phyloP scores from a whole-genome alignment of 164 flowering plant species.

The Amborella trichopoda region DNA sequence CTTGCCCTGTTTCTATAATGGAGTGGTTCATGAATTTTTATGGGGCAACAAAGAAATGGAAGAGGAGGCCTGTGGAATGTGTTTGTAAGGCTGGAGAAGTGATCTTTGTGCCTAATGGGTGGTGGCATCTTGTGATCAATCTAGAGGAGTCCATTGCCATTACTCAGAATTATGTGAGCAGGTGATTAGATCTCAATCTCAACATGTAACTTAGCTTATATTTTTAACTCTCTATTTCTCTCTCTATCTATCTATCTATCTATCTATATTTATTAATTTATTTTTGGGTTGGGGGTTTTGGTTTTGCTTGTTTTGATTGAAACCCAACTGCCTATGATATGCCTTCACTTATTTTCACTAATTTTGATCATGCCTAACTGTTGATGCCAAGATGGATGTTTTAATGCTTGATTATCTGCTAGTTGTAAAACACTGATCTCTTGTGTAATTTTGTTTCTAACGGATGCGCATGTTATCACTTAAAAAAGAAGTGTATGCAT shows the following conservation, averaged over 20 bases:
- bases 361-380: no score
- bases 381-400: no score
- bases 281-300: no score
- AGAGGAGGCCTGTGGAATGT: constrained; percentile 77
- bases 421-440: no score
- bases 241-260: not conserved
- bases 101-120: constrained; percentile 90
- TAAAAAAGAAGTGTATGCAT: no score
- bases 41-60: constrained; percentile 58
- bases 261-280: no score
- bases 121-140: constrained; percentile 99
- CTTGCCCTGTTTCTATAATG: constrained; percentile 87
- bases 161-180: constrained; percentile 92
- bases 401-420: no score
- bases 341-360: no score
- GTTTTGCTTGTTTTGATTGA: no score
- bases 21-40: constrained; percentile 99
- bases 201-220: not conserved
- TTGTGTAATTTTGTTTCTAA: no score
- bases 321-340: no score
- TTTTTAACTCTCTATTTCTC: not conserved
- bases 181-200: constrained; percentile 24
- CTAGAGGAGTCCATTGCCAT: constrained; percentile 94
- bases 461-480: no score
- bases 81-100: constrained; percentile 94